Evolutionary conservation across 306 rosid species (phyloP), one percentile per base, ranked within the genome.

Genomic region (Mimosa pudica): DNA sequence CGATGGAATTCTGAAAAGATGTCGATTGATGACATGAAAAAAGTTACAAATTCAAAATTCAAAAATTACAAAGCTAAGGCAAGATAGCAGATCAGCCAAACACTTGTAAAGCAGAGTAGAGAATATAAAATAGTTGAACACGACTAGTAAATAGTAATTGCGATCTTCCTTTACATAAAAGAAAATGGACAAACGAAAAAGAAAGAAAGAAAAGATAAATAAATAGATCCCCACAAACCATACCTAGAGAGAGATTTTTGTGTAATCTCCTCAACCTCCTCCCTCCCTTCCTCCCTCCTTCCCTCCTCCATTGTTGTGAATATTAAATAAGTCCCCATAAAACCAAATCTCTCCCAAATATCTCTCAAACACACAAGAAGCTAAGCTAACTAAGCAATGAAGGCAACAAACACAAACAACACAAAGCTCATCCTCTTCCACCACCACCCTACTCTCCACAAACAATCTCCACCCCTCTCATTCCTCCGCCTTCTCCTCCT

Each of bases 391-490:
- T 13, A 36, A 67, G 66, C 42, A 76, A 87, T 91, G 91, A 91
- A 92, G 84, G 38, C 55, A 74, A 82, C 55, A 74, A 82, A 33
- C 85, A 8, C 89, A 13, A 89, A 84, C 83, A 62, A 84, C 83
- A 62, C 98, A 11, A 92, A 91, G 75, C 87, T 92, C 77, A 90
- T 95, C 3, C 83, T 92, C 14, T 54, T 92, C 89, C 98, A 94
- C 65, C 87, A 90, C 89, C 98, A 94, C 65, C 87, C 97, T 44
- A 77, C 90, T 9, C 87, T 89, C 71, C 91, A 87, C 80, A 89
- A 89, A 48, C 90, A 88, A 24, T 35, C 54, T 35, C 14, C 70
- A 13, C 46, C 47, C 0, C 54, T 70, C 6, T 0, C 72, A 24
- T 18, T 60, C 52, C 42, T 85, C 7, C 57, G 45, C 8, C 89